A percentile compares a stretch with the other conserved stretches of the same genome.
Evolutionary conservation across 2,329 filamentous ascomycete genomes (phyloP).

Genomic region (Teratosphaeria destructans): DNA sequence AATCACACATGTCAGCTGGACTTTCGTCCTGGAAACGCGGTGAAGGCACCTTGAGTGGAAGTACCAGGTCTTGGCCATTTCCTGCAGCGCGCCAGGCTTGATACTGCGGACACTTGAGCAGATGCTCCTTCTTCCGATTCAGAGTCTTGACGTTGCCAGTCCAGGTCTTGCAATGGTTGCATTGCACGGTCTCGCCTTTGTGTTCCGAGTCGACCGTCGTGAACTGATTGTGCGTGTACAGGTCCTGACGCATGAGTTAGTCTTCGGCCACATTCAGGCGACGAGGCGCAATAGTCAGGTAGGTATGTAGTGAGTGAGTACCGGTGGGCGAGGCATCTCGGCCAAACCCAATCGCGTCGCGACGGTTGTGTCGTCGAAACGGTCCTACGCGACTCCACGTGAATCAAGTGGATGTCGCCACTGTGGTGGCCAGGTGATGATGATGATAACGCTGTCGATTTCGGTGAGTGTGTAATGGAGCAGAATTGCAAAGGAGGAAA

Average conservation of each 20-base stretch:
- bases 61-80: constrained; percentile 22
- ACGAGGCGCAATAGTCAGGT: not conserved
- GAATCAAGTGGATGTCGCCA: not conserved
- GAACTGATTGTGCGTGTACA: constrained; percentile 1
- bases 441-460: not conserved
- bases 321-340: constrained; percentile 1
- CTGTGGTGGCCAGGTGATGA: not conserved
- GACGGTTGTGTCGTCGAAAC: not conserved
- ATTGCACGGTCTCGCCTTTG: constrained; percentile 20
- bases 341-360: not conserved
- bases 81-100: constrained; percentile 20
- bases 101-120: constrained; percentile 20
- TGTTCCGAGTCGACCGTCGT: constrained; percentile 7
- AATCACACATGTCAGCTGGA: not conserved
- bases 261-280: not conserved
- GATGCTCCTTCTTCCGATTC: constrained; percentile 24
- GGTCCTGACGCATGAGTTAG: not conserved
- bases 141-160: constrained; percentile 22
- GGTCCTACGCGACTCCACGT: not conserved
- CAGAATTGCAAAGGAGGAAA: not conserved
- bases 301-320: not conserved
- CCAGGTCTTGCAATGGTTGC: constrained; percentile 23
- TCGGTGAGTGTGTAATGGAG: not conserved
- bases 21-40: not conserved
- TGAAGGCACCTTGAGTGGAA: not conserved